Conservation (phyloP, 192 early-diverging fungal species). For the Entomortierella beljakovae region DNA sequence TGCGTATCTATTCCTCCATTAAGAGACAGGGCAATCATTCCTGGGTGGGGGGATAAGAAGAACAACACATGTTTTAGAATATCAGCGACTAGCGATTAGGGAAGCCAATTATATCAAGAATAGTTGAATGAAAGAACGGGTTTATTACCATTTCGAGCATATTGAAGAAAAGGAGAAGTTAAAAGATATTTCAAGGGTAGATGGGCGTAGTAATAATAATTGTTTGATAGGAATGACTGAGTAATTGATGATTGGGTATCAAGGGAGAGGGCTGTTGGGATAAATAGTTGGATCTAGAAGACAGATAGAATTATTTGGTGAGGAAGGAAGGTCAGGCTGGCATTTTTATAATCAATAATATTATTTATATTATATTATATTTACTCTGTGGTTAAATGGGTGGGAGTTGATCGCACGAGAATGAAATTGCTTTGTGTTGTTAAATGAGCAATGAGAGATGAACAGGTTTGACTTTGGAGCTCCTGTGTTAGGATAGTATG, state of each 20-base stretch:
- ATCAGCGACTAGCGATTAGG: no score
- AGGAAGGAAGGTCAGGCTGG: background rate
- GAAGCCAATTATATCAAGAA: background rate
- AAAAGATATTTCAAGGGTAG: slow-evolving; percentile 31
- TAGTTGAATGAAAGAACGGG: background rate
- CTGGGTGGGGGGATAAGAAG: background rate
- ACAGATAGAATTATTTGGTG: background rate
- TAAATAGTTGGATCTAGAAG: slow-evolving; percentile 35
- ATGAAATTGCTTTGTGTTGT: slow-evolving; percentile 45
- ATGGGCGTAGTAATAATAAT: slow-evolving; percentile 31
- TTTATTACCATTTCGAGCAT: slow-evolving; percentile 39
- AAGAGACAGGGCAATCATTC: slow-evolving; percentile 23
- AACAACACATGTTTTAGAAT: background rate
- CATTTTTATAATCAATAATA: background rate
- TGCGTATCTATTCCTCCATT: slow-evolving; percentile 34
- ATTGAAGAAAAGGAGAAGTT: slow-evolving; percentile 31
- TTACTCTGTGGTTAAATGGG: slow-evolving; percentile 54
- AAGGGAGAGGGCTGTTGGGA: slow-evolving; percentile 9
- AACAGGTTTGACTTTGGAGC: slow-evolving; percentile 39
- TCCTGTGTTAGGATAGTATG: slow-evolving; percentile 37
- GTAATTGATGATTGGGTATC: slow-evolving; percentile 6
- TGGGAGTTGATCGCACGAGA: slow-evolving; percentile 31
- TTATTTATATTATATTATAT: background rate
- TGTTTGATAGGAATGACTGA: background rate
- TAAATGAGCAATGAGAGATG: slow-evolving; percentile 48